Conservation (phyloP, 495 filamentous ascomycete species). For the Podospora bellae-mahoneyi region DNA sequence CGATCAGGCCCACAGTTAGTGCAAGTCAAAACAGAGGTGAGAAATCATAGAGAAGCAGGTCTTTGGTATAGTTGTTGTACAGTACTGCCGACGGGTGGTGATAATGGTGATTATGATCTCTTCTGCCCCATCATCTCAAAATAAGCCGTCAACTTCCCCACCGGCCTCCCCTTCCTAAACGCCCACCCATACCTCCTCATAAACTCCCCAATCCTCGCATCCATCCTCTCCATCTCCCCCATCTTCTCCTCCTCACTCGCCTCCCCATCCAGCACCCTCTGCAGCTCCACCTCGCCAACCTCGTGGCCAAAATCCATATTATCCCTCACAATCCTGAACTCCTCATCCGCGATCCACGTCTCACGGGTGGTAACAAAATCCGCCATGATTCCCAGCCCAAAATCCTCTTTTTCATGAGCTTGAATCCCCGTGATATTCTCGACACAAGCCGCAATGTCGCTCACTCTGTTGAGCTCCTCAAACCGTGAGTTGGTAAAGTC, state of each 20-base stretch:
- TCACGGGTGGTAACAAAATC: constrained; percentile 34
- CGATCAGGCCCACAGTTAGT: too few species aligned
- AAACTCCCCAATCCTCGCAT: constrained; percentile 34
- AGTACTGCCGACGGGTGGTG: too few species aligned
- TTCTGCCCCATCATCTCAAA: constrained; percentile 28
- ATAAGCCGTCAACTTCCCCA: constrained; percentile 41
- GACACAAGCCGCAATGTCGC: constrained; percentile 15
- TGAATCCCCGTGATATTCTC: background rate
- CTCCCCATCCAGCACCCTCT: background rate
- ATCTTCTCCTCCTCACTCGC: constrained; percentile 23
- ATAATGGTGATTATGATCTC: too few species aligned
- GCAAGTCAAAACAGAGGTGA: too few species aligned
- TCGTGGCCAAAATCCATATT: constrained; percentile 38
- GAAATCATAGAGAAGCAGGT: too few species aligned
- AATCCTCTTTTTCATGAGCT: constrained; percentile 8
- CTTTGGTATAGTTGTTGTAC: too few species aligned
- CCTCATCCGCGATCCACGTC: constrained; percentile 34
- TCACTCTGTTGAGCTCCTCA: constrained; percentile 24
- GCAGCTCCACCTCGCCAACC: constrained; percentile 42
- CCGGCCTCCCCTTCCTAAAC: constrained; percentile 31
- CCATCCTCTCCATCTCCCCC: constrained; percentile 31
- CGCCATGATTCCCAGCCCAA: constrained; percentile 30
- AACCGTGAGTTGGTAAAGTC: constrained; percentile 29
- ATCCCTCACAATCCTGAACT: constrained; percentile 38
- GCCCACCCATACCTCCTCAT: constrained; percentile 39